Percentiles rank a stretch among this genome's conserved stretches.
These are phyloP conservation scores for Adansonia grandidieri DNA, from an alignment of 441 rosid genomes.

Conservation along the genomic window DNA sequence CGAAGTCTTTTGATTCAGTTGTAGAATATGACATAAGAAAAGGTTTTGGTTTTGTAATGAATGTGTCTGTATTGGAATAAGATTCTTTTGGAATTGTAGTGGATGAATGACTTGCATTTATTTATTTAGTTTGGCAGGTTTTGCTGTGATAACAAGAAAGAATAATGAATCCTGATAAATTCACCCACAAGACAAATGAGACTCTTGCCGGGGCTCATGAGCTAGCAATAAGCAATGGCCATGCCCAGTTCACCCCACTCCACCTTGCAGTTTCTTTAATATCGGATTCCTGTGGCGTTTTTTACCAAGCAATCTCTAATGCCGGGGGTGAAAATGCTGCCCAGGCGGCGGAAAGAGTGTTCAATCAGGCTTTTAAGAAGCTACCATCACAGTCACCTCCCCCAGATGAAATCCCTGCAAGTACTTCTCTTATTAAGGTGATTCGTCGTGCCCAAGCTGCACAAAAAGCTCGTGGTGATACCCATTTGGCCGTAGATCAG, in stretches of 20 bases:
- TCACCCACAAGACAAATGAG: conserved; percentile 89
- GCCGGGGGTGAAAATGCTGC: conserved; percentile 64
- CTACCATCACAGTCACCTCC: conserved; percentile 82
- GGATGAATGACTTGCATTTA: background rate
- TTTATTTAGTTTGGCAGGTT: background rate
- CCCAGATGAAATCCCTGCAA: conserved; percentile 72
- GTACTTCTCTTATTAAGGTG: conserved; percentile 67
- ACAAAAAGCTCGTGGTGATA: conserved; percentile 69
- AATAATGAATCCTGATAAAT: conserved; percentile 88
- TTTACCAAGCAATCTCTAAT: conserved; percentile 61
- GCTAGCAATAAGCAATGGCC: conserved; percentile 61
- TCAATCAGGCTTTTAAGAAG: conserved; percentile 70
- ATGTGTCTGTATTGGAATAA: background rate
- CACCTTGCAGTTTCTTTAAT: conserved; percentile 75
- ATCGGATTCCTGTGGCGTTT: conserved; percentile 73
- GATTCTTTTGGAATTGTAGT: too few species aligned
- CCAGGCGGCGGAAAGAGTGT: conserved; percentile 65
- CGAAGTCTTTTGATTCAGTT: background rate
- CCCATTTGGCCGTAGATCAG: conserved; percentile 85
- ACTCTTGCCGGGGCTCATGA: conserved; percentile 75
- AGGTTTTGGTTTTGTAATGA: background rate
- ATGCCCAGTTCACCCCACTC: conserved; percentile 83
- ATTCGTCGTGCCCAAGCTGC: conserved; percentile 78
- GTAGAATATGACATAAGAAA: background rate
- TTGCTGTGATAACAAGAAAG: background rate